Conservation (phyloP, 129 eudicot species). For the Gnaphalium uliginosum region DNA sequence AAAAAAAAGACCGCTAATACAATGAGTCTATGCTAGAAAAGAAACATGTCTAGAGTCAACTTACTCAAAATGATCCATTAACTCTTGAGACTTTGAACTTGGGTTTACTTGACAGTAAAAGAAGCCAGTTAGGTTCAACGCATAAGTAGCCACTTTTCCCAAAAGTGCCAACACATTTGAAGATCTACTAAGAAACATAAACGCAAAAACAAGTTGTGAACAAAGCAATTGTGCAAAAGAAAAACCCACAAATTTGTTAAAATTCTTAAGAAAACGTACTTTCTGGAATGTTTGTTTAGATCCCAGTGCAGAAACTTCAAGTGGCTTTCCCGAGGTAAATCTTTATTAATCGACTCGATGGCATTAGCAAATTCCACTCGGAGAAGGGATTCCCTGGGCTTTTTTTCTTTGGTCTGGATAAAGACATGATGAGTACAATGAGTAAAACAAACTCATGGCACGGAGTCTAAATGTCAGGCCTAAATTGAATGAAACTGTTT, state of each 20-base stretch:
- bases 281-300: slow-evolving; percentile 75
- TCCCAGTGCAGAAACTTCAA: slow-evolving; percentile 95
- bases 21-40: not conserved
- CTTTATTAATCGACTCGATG: slow-evolving; percentile 69
- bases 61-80: slow-evolving; percentile 38
- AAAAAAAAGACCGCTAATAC: not conserved
- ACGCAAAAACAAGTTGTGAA: not conserved
- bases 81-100: slow-evolving; percentile 37
- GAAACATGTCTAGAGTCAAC: slow-evolving; percentile 15
- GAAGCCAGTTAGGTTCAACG: slow-evolving; percentile 75
- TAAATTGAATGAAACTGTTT: slow-evolving; percentile 10
- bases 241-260: not conserved
- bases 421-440: slow-evolving; percentile 4
- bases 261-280: slow-evolving; percentile 34
- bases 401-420: slow-evolving; percentile 80
- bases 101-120: slow-evolving; percentile 64
- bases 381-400: slow-evolving; percentile 88
- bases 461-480: slow-evolving; percentile 1
- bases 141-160: slow-evolving; percentile 76
- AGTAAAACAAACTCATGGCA: slow-evolving; percentile 7
- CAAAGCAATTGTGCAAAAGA: not conserved
- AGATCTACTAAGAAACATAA: slow-evolving; percentile 52
- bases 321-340: slow-evolving; percentile 60
- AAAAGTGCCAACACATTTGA: slow-evolving; percentile 63
- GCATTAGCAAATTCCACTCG: slow-evolving; percentile 85